A percentile compares a stretch with the other conserved stretches of the same genome.
phyloP scores from a whole-genome alignment of 2,329 filamentous ascomycete genomes.

The Pochonia chlamydosporia region DNA sequence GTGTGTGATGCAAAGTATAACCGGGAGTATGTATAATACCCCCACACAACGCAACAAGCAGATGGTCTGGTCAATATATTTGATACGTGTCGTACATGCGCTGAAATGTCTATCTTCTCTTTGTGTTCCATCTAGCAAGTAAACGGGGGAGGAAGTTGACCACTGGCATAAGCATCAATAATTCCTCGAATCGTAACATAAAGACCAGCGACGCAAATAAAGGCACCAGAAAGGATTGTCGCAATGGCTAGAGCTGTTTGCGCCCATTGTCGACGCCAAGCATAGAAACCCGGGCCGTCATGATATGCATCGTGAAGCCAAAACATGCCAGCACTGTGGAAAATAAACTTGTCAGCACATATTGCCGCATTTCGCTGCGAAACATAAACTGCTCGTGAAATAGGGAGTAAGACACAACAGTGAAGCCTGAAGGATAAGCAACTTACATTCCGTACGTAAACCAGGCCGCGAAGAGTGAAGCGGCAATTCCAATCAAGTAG shows the following conservation, averaged over 20 bases:
- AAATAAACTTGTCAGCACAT: neutral
- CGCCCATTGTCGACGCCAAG: slow-evolving; percentile 30
- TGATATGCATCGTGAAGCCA: slow-evolving; percentile 45
- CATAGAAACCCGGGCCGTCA: slow-evolving; percentile 29
- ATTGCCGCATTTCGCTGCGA: too few relatives aligned
- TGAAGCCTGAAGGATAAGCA: too few relatives aligned
- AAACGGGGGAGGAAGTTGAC: slow-evolving; percentile 10
- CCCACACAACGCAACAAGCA: too few relatives aligned
- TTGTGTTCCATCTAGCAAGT: too few relatives aligned
- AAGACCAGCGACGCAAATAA: slow-evolving; percentile 42
- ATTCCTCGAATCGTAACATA: slow-evolving; percentile 40
- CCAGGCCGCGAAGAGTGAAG: slow-evolving; percentile 46
- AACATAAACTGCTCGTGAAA: too few relatives aligned
- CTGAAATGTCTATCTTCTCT: too few relatives aligned
- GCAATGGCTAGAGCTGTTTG: slow-evolving; percentile 33
- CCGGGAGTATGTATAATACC: too few relatives aligned
- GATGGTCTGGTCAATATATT: too few relatives aligned
- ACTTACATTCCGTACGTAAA: slow-evolving; percentile 43
- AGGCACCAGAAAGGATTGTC: slow-evolving; percentile 39
- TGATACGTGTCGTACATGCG: too few relatives aligned
- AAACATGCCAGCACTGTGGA: slow-evolving; percentile 37
- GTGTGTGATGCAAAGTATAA: too few relatives aligned
- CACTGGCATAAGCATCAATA: slow-evolving; percentile 14
- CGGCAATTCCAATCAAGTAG: slow-evolving; percentile 45
- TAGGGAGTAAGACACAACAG: too few relatives aligned